These are phyloP conservation scores for Wickerhamiella sorbophila DNA, from an alignment of 805 yeast genomes.

Conservation along the genomic window DNA sequence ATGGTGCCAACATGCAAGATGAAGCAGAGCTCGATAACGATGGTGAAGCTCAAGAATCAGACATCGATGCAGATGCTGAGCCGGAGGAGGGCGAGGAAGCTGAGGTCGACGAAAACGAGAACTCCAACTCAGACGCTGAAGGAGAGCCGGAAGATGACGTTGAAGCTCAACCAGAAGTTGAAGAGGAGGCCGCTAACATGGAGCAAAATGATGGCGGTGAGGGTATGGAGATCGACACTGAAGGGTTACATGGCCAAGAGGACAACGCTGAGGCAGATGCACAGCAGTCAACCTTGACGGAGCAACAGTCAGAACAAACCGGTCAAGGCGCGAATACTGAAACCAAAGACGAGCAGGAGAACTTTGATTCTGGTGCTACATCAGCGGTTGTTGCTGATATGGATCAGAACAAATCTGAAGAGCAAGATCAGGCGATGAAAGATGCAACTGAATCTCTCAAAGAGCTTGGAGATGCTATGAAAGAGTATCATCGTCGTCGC, in stretches of 20 bases:
- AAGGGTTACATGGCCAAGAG: constrained; percentile 57
- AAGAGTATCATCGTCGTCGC: constrained; percentile 81
- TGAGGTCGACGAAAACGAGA: constrained; percentile 20
- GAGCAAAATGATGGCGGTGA: constrained; percentile 16
- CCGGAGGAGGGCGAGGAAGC: constrained; percentile 20
- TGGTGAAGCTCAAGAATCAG: constrained; percentile 16
- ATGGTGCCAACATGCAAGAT: constrained; percentile 16
- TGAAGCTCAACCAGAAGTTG: constrained; percentile 25
- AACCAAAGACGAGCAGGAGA: constrained; percentile 21
- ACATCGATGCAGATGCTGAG: constrained; percentile 19
- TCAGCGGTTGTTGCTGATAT: constrained; percentile 42
- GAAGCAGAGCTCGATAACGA: constrained; percentile 23
- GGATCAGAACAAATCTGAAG: constrained; percentile 38
- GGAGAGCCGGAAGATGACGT: constrained; percentile 24
- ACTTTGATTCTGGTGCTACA: constrained; percentile 38
- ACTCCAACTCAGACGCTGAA: constrained; percentile 25
- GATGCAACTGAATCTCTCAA: constrained; percentile 47
- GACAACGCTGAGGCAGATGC: constrained; percentile 37
- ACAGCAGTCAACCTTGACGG: constrained; percentile 18
- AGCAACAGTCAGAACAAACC: constrained; percentile 30
- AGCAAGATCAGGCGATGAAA: constrained; percentile 21
- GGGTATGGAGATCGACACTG: constrained; percentile 29
- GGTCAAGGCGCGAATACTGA: constrained; percentile 49
- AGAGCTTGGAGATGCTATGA: constrained; percentile 80
- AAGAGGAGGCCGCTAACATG: constrained; percentile 5